Percentiles rank a stretch among this genome's conserved stretches.
Evolutionary conservation across 2,329 filamentous ascomycete species (phyloP).

Genomic region (Neonectria ditissima): DNA sequence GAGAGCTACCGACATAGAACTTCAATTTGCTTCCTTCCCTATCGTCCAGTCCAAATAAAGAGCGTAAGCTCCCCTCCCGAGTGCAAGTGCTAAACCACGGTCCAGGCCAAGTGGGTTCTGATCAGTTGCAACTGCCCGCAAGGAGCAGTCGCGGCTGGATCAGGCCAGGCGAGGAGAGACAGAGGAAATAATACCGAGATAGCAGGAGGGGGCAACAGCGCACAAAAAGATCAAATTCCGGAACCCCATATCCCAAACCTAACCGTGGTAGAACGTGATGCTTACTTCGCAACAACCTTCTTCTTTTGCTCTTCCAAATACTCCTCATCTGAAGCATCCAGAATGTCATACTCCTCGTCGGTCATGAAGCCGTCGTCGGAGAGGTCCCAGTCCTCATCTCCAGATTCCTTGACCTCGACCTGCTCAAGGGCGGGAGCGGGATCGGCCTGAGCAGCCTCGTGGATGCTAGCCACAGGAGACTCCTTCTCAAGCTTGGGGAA

Average conservation of each 20-base stretch:
- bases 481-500: conserved; percentile 98
- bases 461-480: conserved; percentile 83
- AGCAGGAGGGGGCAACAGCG: conserved; percentile 36
- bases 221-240: conserved; percentile 34
- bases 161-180: conserved; percentile 30
- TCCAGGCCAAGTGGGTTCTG: conserved; percentile 23
- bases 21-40: conserved; percentile 42
- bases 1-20: conserved; percentile 23
- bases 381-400: conserved; percentile 73
- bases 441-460: conserved; percentile 71
- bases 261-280: conserved; percentile 29
- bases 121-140: conserved; percentile 14
- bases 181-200: conserved; percentile 43
- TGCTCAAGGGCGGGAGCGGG: conserved; percentile 65
- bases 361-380: conserved; percentile 86
- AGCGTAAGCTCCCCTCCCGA: conserved; percentile 40
- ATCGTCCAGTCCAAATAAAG: conserved; percentile 40
- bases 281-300: conserved; percentile 54
- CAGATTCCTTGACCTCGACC: conserved; percentile 54
- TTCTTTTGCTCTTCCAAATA: conserved; percentile 68
- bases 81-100: conserved; percentile 31
- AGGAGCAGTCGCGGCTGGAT: conserved; percentile 19
- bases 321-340: conserved; percentile 95
- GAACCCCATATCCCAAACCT: conserved; percentile 37
- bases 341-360: conserved; percentile 97